phyloP scores from a whole-genome alignment of 768 basidiomycete species.

The Porpolomopsis calyptriformis region DNA sequence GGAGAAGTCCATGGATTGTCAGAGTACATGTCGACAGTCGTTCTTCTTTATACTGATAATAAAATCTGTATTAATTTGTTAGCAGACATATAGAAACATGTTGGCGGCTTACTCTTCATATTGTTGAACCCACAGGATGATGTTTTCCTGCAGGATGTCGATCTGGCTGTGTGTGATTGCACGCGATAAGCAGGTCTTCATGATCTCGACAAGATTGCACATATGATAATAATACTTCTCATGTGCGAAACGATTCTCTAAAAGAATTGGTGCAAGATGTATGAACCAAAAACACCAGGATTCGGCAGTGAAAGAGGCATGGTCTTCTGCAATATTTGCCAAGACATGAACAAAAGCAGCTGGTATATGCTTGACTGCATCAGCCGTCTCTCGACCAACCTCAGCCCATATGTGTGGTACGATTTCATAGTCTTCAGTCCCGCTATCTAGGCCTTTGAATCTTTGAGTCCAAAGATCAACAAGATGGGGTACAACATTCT shows the following conservation, averaged over 20 bases:
- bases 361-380: conserved; percentile 21
- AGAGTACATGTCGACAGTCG: conserved; percentile 21
- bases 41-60: conserved; percentile 21
- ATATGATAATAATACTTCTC: conserved; percentile 29
- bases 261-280: conserved; percentile 28
- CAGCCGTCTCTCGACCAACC: conserved; percentile 25
- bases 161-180: conserved; percentile 18
- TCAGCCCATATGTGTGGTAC: conserved; percentile 19
- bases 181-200: conserved; percentile 26
- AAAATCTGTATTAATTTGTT: conserved; percentile 18
- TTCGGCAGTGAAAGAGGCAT: conserved; percentile 24
- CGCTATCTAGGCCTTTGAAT: conserved; percentile 28
- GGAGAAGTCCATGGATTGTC: conserved; percentile 25
- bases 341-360: conserved; percentile 20
- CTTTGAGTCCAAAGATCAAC: conserved; percentile 29
- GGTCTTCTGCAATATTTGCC: conserved; percentile 19
- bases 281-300: conserved; percentile 28
- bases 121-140: conserved; percentile 26
- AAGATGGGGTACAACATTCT: conserved; percentile 30
- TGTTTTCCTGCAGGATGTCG: conserved; percentile 15
- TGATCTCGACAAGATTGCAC: conserved; percentile 22
- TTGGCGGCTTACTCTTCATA: conserved; percentile 25
- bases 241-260: conserved; percentile 19
- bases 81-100: neutral
- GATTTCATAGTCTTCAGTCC: conserved; percentile 20